Evolutionary conservation across 768 basidiomycete genomes (phyloP).

Genomic region (Pleurotus ostreatus): DNA sequence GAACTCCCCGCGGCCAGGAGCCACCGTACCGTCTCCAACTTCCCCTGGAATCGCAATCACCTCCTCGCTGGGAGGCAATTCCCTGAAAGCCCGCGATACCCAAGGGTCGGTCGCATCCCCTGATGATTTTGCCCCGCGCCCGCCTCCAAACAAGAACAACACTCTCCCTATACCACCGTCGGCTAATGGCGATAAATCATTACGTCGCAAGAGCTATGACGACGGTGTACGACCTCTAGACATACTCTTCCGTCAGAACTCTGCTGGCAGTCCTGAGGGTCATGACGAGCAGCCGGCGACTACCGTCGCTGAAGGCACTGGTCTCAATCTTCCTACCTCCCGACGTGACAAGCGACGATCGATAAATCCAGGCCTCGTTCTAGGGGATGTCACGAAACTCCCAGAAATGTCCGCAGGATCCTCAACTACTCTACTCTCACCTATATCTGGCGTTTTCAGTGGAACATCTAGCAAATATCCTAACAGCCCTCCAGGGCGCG

Average conservation of each 20-base stretch:
- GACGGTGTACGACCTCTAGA: conserved; percentile 41
- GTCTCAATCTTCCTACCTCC: conserved; percentile 31
- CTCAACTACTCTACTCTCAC: conserved; percentile 25
- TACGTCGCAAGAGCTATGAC: conserved; percentile 39
- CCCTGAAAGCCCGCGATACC: neutral
- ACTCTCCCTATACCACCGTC: conserved; percentile 34
- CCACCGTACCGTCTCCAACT: conserved; percentile 20
- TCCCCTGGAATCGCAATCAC: conserved; percentile 37
- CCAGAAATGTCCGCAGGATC: conserved; percentile 11
- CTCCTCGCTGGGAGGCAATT: neutral
- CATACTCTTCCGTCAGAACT: conserved; percentile 28
- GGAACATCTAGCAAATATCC: conserved; percentile 20
- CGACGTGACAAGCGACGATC: conserved; percentile 42
- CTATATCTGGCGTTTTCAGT: conserved; percentile 25
- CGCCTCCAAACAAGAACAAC: conserved; percentile 30
- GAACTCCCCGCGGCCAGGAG: conserved; percentile 11
- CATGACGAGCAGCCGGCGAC: neutral
- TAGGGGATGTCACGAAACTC: conserved; percentile 19
- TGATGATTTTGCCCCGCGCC: conserved; percentile 7
- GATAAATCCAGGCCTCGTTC: conserved; percentile 41
- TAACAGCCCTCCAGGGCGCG: conserved; percentile 20
- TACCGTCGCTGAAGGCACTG: conserved; percentile 13
- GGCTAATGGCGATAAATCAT: conserved; percentile 16
- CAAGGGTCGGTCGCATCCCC: neutral
- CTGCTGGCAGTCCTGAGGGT: neutral